A percentile compares a stretch with the other conserved stretches of the same genome.
These are phyloP conservation scores for Cytospora mali DNA, from an alignment of 2,329 filamentous ascomycete genomes.

Conservation along the genomic window DNA sequence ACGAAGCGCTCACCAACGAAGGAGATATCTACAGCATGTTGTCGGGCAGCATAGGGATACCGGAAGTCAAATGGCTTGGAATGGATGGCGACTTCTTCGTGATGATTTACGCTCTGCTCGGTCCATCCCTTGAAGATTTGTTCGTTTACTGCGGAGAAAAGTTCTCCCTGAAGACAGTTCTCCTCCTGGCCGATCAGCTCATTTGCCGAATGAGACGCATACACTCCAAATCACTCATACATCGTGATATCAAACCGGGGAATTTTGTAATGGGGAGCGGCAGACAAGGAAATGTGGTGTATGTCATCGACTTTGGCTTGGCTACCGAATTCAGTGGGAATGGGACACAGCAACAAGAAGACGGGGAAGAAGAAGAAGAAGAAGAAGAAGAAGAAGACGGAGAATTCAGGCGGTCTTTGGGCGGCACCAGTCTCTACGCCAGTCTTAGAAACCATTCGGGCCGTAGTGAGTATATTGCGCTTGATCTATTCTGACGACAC, in stretches of 20 bases:
- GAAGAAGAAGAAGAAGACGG: too few species aligned
- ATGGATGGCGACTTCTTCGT: conserved; percentile 99
- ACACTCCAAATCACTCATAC: conserved; percentile 98
- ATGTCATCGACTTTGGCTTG: conserved; percentile 97
- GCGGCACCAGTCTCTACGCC: conserved; percentile 95
- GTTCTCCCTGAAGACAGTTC: conserved; percentile 96
- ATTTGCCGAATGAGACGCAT: conserved; percentile 99
- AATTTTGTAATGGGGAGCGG: conserved; percentile 99
- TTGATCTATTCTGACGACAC: conserved; percentile 86
- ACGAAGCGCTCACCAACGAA: conserved; percentile 97
- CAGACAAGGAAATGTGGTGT: conserved; percentile 98
- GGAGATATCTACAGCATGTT: conserved; percentile 88
- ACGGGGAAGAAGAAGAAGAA: too few species aligned
- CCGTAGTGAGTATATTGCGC: conserved; percentile 63
- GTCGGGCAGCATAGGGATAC: conserved; percentile 74
- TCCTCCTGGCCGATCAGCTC: conserved; percentile 94
- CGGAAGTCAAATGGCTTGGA: conserved; percentile 96
- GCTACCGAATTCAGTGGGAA: conserved; percentile 99
- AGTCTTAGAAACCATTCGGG: conserved; percentile 98
- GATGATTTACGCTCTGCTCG: conserved; percentile 96
- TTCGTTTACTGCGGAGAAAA: conserved; percentile 99
- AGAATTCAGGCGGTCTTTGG: conserved; percentile 97
- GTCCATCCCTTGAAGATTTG: conserved; percentile 91
- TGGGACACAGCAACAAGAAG: conserved; percentile 99
- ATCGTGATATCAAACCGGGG: conserved; percentile 99